phyloP scores from a whole-genome alignment of 768 basidiomycete genomes.

The Rhodotorula taiwanensis region DNA sequence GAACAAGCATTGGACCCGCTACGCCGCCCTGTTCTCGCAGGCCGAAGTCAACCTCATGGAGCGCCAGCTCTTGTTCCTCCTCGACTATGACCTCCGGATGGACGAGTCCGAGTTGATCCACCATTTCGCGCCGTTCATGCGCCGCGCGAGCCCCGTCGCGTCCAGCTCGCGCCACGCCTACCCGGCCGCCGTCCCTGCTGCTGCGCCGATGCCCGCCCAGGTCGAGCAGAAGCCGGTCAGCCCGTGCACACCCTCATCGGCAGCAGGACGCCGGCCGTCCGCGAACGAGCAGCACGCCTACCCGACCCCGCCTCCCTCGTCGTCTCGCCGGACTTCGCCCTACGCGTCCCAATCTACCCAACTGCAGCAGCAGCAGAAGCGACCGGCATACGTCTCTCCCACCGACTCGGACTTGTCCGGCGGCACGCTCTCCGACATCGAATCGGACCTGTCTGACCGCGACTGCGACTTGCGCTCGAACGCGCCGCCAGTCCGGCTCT shows the following conservation, averaged over 20 bases:
- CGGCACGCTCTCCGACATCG: constrained; percentile 29
- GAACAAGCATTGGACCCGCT: constrained; percentile 85
- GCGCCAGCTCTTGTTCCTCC: constrained; percentile 82
- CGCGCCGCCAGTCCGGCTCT: neutral
- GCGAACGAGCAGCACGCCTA: constrained; percentile 6
- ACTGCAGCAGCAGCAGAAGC: neutral
- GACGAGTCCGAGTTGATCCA: constrained; percentile 67
- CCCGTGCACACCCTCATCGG: too few relatives aligned
- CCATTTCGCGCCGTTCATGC: constrained; percentile 56
- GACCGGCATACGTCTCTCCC: constrained; percentile 14
- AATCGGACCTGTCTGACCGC: constrained; percentile 13
- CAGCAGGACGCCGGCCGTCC: too few relatives aligned
- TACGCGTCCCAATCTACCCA: neutral
- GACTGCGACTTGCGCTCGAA: constrained; percentile 3
- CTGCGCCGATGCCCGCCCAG: constrained; percentile 1
- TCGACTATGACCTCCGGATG: constrained; percentile 89
- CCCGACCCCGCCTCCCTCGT: constrained; percentile 32
- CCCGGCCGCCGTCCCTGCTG: neutral
- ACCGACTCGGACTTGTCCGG: constrained; percentile 25
- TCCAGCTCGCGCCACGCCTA: constrained; percentile 20
- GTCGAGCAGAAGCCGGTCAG: neutral
- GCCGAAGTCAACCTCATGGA: constrained; percentile 85
- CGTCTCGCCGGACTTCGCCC: constrained; percentile 16
- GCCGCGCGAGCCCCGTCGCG: constrained; percentile 23
- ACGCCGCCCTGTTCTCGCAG: constrained; percentile 62